Evolutionary conservation across 306 rosid species (phyloP), one percentile per base, ranked within the genome.

Genomic region (Nissolia schottii): DNA sequence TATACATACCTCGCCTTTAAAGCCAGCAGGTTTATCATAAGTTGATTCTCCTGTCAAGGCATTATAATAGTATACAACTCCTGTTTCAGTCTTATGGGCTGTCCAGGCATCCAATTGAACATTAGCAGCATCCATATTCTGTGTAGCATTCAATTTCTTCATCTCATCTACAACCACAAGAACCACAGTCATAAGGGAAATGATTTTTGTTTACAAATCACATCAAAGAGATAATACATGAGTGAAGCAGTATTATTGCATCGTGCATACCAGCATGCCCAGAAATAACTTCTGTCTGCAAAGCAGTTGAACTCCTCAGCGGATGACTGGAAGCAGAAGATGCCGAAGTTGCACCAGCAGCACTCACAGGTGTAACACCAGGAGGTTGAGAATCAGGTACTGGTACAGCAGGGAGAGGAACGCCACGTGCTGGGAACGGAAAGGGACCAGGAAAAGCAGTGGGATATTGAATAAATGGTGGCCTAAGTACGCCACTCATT

Each of bases 301-400:
- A 82, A 75, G 71, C 87, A 70, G 81, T 58, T 76, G 86, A 70
- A 45, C 79, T 87, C 48, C 84, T 70, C n/a, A 16, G 73, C 40
- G 78, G 85, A 81, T 67, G 83, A 65, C 38, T 31, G 37, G 83
- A 57, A 76, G 75, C 74, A 67, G 85, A 71, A 70, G 85, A 22
- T 8, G 50, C 53, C 20, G 81, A 48, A 73, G 40, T 64, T 19
- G 78, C 37, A 9, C 64, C 56, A 19, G 76, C 61, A 78, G 79
- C 61, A 65, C 77, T 86, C 70, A 89, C 80, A 61, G 97, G 90
- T 24, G 90, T 87, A 80, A 91, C 91, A 77, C 98, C 98, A 27
- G 96, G 98, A 57, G 96, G 97, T 64, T 89, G 95, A 81, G 97
- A 88, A 86, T 91, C 98, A 16, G 90, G 92, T 70, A 85, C 45